Conservation (phyloP, 2,329 filamentous ascomycete genomes). For the Neopestalotiopsis sp. region DNA sequence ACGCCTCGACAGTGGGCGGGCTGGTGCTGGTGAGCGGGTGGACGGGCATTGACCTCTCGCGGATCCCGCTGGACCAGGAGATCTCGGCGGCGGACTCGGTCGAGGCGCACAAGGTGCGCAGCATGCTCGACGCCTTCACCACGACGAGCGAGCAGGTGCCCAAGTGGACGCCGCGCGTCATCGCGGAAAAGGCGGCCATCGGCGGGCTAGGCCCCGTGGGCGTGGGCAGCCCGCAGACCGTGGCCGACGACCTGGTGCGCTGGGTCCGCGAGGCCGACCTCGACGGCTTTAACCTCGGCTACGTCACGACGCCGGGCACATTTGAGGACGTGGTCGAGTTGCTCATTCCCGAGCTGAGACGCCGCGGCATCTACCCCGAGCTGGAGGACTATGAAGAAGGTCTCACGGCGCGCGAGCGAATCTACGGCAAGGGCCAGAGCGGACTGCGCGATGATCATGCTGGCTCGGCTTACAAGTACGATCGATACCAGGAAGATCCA, state of each 20-base stretch:
- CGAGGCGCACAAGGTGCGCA: slow-evolving; percentile 56
- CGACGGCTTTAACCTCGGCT: slow-evolving; percentile 34
- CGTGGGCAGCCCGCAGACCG: slow-evolving; percentile 31
- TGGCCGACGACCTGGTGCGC: slow-evolving; percentile 32
- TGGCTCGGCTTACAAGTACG: slow-evolving; percentile 65
- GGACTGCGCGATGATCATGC: slow-evolving; percentile 62
- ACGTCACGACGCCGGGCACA: slow-evolving; percentile 33
- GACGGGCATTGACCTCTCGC: slow-evolving; percentile 65
- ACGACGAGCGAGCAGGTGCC: slow-evolving; percentile 48
- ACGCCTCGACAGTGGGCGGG: slow-evolving; percentile 58
- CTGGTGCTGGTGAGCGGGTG: slow-evolving; percentile 61
- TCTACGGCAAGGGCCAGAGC: slow-evolving; percentile 65
- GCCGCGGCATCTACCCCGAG: slow-evolving; percentile 36
- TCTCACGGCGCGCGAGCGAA: slow-evolving; percentile 62
- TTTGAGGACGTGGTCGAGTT: slow-evolving; percentile 35
- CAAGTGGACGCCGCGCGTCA: slow-evolving; percentile 49
- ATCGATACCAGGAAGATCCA: slow-evolving; percentile 61
- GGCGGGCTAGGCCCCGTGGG: slow-evolving; percentile 36
- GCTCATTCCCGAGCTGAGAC: slow-evolving; percentile 31
- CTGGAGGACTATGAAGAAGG: slow-evolving; percentile 35
- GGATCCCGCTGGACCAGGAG: slow-evolving; percentile 61
- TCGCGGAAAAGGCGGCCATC: slow-evolving; percentile 47
- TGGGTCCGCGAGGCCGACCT: slow-evolving; percentile 33
- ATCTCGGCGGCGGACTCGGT: slow-evolving; percentile 58
- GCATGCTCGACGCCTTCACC: slow-evolving; percentile 53